Evolutionary conservation across 441 rosid species (phyloP).

Genomic region (Populus hybrid): DNA sequence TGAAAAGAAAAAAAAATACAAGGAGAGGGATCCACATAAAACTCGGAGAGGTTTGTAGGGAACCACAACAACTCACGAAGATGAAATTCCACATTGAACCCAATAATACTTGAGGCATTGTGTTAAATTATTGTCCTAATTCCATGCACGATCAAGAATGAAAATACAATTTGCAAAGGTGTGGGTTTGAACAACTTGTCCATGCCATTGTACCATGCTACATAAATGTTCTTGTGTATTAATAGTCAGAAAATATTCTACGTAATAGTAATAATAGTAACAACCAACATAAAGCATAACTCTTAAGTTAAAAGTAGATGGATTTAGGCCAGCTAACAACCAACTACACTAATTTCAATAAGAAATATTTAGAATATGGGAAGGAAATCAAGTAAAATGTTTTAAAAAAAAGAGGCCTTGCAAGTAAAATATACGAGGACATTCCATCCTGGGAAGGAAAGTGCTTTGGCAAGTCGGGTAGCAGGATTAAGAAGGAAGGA

Average conservation of each 20-base stretch:
- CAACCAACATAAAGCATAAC: background rate
- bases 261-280: background rate
- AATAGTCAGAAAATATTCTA: background rate
- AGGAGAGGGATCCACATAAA: background rate
- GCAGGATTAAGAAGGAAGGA: background rate
- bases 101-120: background rate
- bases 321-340: background rate
- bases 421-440: background rate
- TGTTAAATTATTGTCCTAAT: background rate
- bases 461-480: background rate
- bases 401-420: no score
- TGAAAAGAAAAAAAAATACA: no score
- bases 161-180: background rate
- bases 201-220: background rate
- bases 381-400: background rate
- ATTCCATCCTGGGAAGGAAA: background rate
- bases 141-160: background rate
- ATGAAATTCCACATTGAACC: background rate
- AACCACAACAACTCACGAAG: background rate
- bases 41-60: background rate
- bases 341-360: background rate
- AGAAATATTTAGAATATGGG: background rate
- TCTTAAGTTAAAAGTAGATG: background rate
- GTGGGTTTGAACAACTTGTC: background rate
- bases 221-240: background rate